phyloP scores from a whole-genome alignment of 495 filamentous ascomycete species.

The Neurospora sp. region DNA sequence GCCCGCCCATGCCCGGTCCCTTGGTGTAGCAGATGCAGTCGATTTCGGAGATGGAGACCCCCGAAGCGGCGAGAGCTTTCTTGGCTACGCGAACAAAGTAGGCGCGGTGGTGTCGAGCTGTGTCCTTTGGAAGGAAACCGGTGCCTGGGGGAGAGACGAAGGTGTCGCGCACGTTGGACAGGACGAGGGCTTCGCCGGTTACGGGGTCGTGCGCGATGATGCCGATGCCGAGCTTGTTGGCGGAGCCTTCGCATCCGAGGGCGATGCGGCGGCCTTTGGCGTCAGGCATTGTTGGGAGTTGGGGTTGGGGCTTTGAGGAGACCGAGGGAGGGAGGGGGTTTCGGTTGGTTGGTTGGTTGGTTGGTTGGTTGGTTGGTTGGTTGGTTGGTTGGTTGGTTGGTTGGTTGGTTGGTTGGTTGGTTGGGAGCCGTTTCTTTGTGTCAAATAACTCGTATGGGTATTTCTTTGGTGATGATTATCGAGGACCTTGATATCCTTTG shows the following conservation, averaged over 20 bases:
- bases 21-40: conserved; percentile 93
- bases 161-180: conserved; percentile 91
- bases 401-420: not conserved
- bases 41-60: conserved; percentile 52
- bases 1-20: conserved; percentile 94
- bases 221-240: conserved; percentile 95
- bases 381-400: not conserved
- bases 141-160: conserved; percentile 85
- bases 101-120: conserved; percentile 78
- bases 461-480: not conserved
- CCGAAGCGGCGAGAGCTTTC: conserved; percentile 61
- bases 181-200: conserved; percentile 56
- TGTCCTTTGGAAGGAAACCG: conserved; percentile 94
- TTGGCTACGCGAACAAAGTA: conserved; percentile 76
- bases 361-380: no score
- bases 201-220: conserved; percentile 69
- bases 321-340: not conserved
- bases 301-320: not conserved
- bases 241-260: conserved; percentile 90
- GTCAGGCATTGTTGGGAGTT: conserved; percentile 1
- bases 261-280: conserved; percentile 45
- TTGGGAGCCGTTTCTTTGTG: not conserved
- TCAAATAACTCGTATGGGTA: not conserved
- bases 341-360: not conserved
- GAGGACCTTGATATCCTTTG: not conserved